Evolutionary conservation across 2,329 filamentous ascomycete species (phyloP), one percentile per base, ranked within the genome.

Genomic region (Botrytis deweyae): DNA sequence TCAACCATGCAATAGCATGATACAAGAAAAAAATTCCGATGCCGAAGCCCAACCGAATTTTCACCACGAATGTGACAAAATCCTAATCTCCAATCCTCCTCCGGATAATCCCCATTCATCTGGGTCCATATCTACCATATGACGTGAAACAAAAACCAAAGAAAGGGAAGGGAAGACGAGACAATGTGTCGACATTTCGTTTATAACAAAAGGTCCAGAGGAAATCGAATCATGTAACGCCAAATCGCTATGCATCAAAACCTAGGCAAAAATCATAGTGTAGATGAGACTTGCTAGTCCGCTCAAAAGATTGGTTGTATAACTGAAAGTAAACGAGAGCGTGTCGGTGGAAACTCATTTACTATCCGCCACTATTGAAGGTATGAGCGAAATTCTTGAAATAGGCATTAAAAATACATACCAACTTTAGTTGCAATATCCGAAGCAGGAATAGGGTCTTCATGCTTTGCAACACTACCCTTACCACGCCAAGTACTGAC

Each of bases 401-500:
- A 14, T 10, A 6, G 20, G 18, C 14, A 29, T 55, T 40, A 29
- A 33, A 14, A 25, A 40, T 68, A 58, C 65, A 42, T 58, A 68
- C 65, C 65, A 66, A 58, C 36, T 20, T 49, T 58, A 14, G 49
- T 14, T 33, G 46, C 10, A 42, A 40, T 70, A 46, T 78, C 77
- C 6, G 66, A 58, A 58, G 52, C 52, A 58, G 52, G 72, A 49
- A 73, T 69, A 12, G 79, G 79, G 75, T 81, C 80, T 81, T 96
- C 92, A 82, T 98, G 95, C 81, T 95, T 95, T 38, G 95, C 95
- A 40, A 93, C 93, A 79, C 91, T 95, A 22, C 96, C 96, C 85
- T 98, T 98, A 76, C 92, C 94, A 79, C 96, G 88, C 93, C 95
- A 99, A 33, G 96, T 99, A 83, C 93, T 97, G 70, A 99, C 96